A percentile compares a stretch with the other conserved stretches of the same genome.
Evolutionary conservation across 495 filamentous ascomycete genomes (phyloP).

Genomic region (Xylaria cubensis): DNA sequence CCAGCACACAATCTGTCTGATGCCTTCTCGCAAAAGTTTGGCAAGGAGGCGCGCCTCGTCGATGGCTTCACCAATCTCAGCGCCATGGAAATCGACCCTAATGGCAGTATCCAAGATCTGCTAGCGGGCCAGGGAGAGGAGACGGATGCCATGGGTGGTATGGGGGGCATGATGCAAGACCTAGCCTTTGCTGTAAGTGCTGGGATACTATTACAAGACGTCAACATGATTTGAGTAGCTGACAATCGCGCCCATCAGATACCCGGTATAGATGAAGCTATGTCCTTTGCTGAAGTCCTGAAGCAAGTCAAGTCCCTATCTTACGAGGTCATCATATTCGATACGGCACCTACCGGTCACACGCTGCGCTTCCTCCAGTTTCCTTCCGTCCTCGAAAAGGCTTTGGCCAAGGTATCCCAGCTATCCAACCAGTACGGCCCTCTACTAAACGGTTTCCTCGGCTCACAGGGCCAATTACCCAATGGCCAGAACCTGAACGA

Average conservation of each 20-base stretch:
- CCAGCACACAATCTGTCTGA: conserved; percentile 98
- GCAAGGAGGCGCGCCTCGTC: conserved; percentile 93
- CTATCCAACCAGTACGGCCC: conserved; percentile 93
- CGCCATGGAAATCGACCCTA: conserved; percentile 99
- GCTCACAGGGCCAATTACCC: conserved; percentile 78
- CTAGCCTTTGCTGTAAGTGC: conserved; percentile 65
- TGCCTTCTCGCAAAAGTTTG: conserved; percentile 98
- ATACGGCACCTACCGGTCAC: conserved; percentile 98
- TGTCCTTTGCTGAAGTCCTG: conserved; percentile 98
- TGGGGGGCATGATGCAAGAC: conserved; percentile 68
- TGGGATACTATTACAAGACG: neutral
- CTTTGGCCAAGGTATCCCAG: conserved; percentile 93
- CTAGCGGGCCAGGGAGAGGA: conserved; percentile 82
- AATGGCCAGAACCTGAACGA: conserved; percentile 90
- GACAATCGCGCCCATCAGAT: conserved; percentile 63
- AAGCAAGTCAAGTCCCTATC: conserved; percentile 99
- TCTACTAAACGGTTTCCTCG: conserved; percentile 91
- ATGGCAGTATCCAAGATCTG: conserved; percentile 95
- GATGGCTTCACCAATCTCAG: conserved; percentile 93
- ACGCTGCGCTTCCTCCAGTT: conserved; percentile 99
- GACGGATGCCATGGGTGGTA: conserved; percentile 63
- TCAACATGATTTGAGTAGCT: neutral
- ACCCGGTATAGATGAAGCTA: conserved; percentile 97
- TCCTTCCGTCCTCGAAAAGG: conserved; percentile 97
- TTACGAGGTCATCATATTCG: conserved; percentile 98